phyloP scores from a whole-genome alignment of 1,139 yeast species.

The Hansenula anomala region DNA sequence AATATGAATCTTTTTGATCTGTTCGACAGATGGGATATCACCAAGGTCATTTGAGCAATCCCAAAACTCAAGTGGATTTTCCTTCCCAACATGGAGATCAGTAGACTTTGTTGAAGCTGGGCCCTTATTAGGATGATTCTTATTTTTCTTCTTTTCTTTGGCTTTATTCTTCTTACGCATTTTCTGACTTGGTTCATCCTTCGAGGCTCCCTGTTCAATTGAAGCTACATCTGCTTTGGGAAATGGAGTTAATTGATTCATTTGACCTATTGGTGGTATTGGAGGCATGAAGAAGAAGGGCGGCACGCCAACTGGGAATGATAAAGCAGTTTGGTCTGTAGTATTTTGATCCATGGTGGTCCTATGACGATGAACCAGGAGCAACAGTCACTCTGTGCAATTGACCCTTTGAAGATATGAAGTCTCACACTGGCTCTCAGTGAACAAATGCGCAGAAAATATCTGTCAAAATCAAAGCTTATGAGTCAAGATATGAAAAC shows the following conservation, averaged over 20 bases:
- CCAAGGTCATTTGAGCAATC: slow-evolving; percentile 8
- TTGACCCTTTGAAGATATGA: no score
- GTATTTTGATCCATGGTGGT: no score
- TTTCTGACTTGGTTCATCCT: neutral
- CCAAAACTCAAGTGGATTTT: slow-evolving; percentile 14
- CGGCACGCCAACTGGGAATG: neutral
- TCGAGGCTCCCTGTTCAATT: no score
- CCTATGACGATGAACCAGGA: no score
- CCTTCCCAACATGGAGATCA: slow-evolving; percentile 1
- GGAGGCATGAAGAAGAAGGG: neutral
- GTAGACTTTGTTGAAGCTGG: no score
- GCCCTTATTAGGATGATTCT: neutral
- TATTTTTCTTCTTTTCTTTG: neutral
- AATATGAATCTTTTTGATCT: slow-evolving; percentile 30
- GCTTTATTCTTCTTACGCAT: neutral
- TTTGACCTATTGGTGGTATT: neutral
- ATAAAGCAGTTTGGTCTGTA: neutral
- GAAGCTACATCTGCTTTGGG: no score
- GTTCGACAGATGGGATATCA: slow-evolving; percentile 4
- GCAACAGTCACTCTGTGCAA: no score
- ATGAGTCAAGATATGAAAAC: no score
- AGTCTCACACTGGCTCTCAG: no score
- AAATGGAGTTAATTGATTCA: neutral
- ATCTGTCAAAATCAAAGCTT: no score
- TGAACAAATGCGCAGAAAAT: no score